A percentile compares a stretch with the other conserved stretches of the same genome.
These are phyloP conservation scores for Phytophthora macrochlamydospora DNA, from an alignment of 352 stramenopile species.

Conservation along the genomic window DNA sequence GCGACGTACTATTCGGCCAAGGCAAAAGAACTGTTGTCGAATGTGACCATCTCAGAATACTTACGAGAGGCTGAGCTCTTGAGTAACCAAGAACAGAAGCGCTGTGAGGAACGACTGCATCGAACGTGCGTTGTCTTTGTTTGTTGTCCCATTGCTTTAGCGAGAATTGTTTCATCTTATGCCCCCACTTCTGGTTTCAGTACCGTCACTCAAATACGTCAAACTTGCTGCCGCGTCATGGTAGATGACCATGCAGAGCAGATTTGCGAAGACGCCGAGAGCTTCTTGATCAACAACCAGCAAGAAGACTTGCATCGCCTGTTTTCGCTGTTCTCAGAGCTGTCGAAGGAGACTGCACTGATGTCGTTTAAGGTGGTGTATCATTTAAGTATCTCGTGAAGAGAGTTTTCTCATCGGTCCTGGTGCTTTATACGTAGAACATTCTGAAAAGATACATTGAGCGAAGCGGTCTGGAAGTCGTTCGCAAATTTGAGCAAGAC, in stretches of 20 bases:
- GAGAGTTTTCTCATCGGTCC: no score
- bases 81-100: slow-evolving; percentile 80
- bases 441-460: slow-evolving; percentile 90
- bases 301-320: slow-evolving; percentile 78
- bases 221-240: slow-evolving; percentile 80
- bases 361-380: slow-evolving; percentile 77
- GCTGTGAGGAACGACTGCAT: slow-evolving; percentile 79
- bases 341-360: slow-evolving; percentile 78
- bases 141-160: slow-evolving; percentile 1
- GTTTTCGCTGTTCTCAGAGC: slow-evolving; percentile 84
- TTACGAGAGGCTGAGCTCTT: slow-evolving; percentile 69
- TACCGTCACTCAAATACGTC: slow-evolving; percentile 76
- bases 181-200: slow-evolving; percentile 27
- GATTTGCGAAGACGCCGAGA: slow-evolving; percentile 82
- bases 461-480: slow-evolving; percentile 73
- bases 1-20: slow-evolving; percentile 70
- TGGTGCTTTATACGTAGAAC: slow-evolving; percentile 42
- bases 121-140: slow-evolving; percentile 53
- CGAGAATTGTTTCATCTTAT: background rate
- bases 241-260: slow-evolving; percentile 81
- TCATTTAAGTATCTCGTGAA: background rate
- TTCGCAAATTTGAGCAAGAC: slow-evolving; percentile 80
- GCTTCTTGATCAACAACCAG: slow-evolving; percentile 80
- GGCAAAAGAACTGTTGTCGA: slow-evolving; percentile 64
- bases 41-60: slow-evolving; percentile 77